Evolutionary conservation across 2,329 filamentous ascomycete genomes (phyloP).

Genomic region (Blastomyces percursus): DNA sequence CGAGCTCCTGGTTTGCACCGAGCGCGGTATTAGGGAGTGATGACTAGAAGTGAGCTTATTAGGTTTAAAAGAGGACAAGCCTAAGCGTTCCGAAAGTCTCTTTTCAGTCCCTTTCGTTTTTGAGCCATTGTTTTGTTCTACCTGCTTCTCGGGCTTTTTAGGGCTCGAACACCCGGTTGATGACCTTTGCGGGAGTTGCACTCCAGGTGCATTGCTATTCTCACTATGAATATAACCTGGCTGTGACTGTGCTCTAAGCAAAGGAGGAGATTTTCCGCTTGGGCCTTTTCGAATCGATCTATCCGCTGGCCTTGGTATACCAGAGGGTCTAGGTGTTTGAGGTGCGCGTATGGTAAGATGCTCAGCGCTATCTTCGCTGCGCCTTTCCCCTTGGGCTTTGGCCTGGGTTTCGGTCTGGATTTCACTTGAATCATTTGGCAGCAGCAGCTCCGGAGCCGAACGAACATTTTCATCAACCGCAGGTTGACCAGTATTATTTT

Average conservation of each 20-base stretch:
- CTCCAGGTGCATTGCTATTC: neutral
- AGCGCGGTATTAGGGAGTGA: slow-evolving; percentile 75
- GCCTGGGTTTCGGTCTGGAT: slow-evolving; percentile 9
- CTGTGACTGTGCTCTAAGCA: slow-evolving; percentile 43
- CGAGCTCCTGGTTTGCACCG: slow-evolving; percentile 58
- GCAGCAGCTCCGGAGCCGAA: neutral
- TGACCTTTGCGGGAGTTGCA: slow-evolving; percentile 3
- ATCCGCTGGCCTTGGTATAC: slow-evolving; percentile 28
- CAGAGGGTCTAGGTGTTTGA: slow-evolving; percentile 24
- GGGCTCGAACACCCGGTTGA: slow-evolving; percentile 15
- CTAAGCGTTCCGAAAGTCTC: slow-evolving; percentile 63
- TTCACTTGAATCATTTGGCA: slow-evolving; percentile 6
- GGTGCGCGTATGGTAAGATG: slow-evolving; percentile 1
- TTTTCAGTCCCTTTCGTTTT: slow-evolving; percentile 48
- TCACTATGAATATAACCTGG: slow-evolving; percentile 27
- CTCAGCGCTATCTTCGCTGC: neutral
- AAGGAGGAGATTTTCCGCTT: slow-evolving; percentile 34
- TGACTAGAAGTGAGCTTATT: slow-evolving; percentile 38
- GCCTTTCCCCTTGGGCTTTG: slow-evolving; percentile 13
- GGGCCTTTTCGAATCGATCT: slow-evolving; percentile 21
- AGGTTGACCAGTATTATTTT: neutral
- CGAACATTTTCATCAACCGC: neutral
- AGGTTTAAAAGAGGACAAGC: slow-evolving; percentile 53
- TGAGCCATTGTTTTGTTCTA: slow-evolving; percentile 20
- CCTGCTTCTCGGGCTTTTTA: slow-evolving; percentile 11